Base-by-base conservation (phyloP, 345 rosid species). In the Bretschneidera sinensis region DNA sequence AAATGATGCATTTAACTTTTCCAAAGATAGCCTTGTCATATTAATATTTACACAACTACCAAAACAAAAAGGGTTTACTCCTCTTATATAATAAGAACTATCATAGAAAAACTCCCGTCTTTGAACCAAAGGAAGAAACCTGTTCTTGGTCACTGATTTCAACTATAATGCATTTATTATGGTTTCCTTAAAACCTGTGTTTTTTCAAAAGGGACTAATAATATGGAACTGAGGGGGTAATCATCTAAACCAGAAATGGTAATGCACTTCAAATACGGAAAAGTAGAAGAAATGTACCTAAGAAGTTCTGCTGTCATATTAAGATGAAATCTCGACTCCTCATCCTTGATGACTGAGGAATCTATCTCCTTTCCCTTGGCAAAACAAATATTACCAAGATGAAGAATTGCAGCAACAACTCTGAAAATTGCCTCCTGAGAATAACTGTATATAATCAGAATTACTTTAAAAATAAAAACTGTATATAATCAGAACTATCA, bases 371-470 rank as follows among this genome's bases (percentile, higher is more conserved):
- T 60, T 33, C 97, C 97, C 65, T 82, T 84, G 13, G 83, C 77
- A 69, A 91, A 91, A 73, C 81, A 76, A 66, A 91, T 70, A 70
- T 91, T 91, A 58, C 97, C 97, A 53, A 91, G 84, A 79, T 91
- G 97, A 66, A 91, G 86, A 74, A 91, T 78, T 35, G 97, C 96
- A 57, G 97, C 97, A 35, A 91, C 94, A 60, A 91, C 97, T 78
- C 80, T 80, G 76, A 91, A 91, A 63, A 91, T 88, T 53, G 88
- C 86, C 66, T 91, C 94, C 97, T 91, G 85, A 68, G 74, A 55
- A 61, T 19, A 54, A 63, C 63, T 61, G 35, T 51, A 21, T 55
- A 48, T 45, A 66, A 64, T 71, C 61, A 79, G 79, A 68, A 74
- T 60, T 70, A 48, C 62, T n/a, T n/a, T n/a, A n/a, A n/a, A n/a